Evolutionary conservation across 164 flowering plant genomes (phyloP), one percentile per base, ranked within the genome.

Genomic region (Liriodendron chinense): DNA sequence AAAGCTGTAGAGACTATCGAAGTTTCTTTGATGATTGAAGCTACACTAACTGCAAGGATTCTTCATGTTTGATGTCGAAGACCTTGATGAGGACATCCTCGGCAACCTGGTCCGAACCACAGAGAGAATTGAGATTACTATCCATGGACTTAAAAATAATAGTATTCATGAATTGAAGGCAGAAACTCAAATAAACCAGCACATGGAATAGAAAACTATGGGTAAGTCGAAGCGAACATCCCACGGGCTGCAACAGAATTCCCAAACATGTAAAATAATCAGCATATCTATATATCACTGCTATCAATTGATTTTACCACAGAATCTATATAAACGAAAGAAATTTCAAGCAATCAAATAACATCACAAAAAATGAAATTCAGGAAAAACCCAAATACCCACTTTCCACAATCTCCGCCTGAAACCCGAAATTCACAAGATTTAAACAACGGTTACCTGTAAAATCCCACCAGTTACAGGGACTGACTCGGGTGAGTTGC

Each of bases 11-110:
- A n/a, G 53, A 49, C 9, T 65, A 10, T 24, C 6, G 68, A 65
- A 65, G 22, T 47, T 18, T 18, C 24, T 57, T 21, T 5, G 21
- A 4, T n/a, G 22, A 47, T 26, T 26, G 61, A 72, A 20, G 65
- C 76, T 78, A 87, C 0, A 74, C 95, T 7, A 80, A 68, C 85
- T 89, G 95, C 84, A 94, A 71, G 34, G 85, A 79, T 83, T 93
- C 94, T 73, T 92, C 91, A 1, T 89, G 88, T 76, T 95, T 93
- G 76, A 93, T 74, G 83, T 89, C 91, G 43, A 95, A 93, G 1
- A 95, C 89, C 89, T 86, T 93, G 74, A 80, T 65, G 22, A 95
- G 90, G 18, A 47, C 92, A 79, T 95, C 99, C 81, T 92, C 97
- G 12, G 93, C 96, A 43, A 86, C 98, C 98, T 95, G 88, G 28